Evolutionary conservation across 2,329 filamentous ascomycete species (phyloP).

Genomic region (Paradendryphiella salina): DNA sequence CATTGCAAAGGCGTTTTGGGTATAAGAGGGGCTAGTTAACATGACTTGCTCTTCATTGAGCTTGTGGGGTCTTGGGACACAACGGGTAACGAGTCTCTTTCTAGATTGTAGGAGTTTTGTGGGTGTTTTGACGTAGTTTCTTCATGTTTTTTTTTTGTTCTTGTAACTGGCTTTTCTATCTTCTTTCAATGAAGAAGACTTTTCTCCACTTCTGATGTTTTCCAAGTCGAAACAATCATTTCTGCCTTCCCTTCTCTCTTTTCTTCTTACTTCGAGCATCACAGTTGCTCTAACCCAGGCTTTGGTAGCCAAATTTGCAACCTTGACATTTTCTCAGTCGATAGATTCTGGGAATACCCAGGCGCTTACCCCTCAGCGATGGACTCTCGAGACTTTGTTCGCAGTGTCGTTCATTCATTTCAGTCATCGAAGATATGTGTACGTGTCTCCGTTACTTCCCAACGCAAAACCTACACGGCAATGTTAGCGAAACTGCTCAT

Average conservation of each 20-base stretch:
- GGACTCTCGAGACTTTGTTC: background rate
- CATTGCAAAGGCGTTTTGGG: constrained; percentile 6
- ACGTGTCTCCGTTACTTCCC: constrained; percentile 20
- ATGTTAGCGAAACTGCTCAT: constrained; percentile 5
- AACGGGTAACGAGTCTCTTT: background rate
- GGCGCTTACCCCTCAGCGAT: too few species aligned
- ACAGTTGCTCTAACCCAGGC: too few species aligned
- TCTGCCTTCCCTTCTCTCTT: too few species aligned
- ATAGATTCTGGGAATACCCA: too few species aligned
- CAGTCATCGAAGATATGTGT: background rate
- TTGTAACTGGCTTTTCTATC: background rate
- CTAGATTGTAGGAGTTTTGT: too few species aligned
- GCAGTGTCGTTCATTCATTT: background rate
- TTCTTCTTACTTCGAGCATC: too few species aligned
- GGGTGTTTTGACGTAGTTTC: too few species aligned
- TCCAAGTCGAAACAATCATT: too few species aligned
- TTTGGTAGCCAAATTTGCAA: too few species aligned
- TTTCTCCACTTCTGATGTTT: too few species aligned
- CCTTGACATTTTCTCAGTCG: too few species aligned
- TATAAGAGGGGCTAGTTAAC: background rate
- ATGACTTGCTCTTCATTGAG: constrained; percentile 20
- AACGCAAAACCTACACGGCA: constrained; percentile 28
- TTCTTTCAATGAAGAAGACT: background rate
- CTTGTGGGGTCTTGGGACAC: background rate
- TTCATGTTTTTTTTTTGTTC: background rate